phyloP scores from a whole-genome alignment of 305 asterid genomes.

The Ruellia speciosa region DNA sequence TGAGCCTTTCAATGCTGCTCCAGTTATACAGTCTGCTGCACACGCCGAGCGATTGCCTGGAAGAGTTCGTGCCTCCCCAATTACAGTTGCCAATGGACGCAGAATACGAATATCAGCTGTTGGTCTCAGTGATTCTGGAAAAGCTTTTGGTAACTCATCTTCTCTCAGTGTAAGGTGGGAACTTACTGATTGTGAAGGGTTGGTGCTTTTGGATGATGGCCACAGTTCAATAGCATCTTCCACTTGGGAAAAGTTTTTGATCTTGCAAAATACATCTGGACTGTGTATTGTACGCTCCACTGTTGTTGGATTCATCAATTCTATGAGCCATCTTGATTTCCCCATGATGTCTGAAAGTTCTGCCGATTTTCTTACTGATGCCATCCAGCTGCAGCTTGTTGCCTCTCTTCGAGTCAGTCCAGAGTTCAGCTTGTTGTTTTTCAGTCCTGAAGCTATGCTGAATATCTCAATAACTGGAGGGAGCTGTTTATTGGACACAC shows the following conservation, averaged over 20 bases:
- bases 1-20: conserved; percentile 51
- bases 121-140: conserved; percentile 62
- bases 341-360: conserved; percentile 26
- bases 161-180: conserved; percentile 73
- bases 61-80: conserved; percentile 52
- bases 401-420: conserved; percentile 71
- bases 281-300: conserved; percentile 54
- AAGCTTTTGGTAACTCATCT: conserved; percentile 76
- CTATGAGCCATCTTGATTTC: conserved; percentile 32
- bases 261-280: conserved; percentile 72
- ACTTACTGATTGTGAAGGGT: conserved; percentile 52
- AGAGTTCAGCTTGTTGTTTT: conserved; percentile 59
- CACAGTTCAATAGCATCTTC: conserved; percentile 39
- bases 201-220: conserved; percentile 49
- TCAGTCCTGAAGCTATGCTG: conserved; percentile 56
- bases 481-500: conserved; percentile 56
- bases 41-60: conserved; percentile 55
- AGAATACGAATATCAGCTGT: conserved; percentile 71
- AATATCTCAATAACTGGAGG: conserved; percentile 80
- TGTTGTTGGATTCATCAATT: conserved; percentile 36
- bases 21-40: conserved; percentile 49
- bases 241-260: conserved; percentile 74
- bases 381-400: conserved; percentile 68
- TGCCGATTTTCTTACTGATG: conserved; percentile 51
- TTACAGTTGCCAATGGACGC: conserved; percentile 81